Conservation (phyloP, 2,329 filamentous ascomycete genomes). For the Sphaerulina vaccinii region DNA sequence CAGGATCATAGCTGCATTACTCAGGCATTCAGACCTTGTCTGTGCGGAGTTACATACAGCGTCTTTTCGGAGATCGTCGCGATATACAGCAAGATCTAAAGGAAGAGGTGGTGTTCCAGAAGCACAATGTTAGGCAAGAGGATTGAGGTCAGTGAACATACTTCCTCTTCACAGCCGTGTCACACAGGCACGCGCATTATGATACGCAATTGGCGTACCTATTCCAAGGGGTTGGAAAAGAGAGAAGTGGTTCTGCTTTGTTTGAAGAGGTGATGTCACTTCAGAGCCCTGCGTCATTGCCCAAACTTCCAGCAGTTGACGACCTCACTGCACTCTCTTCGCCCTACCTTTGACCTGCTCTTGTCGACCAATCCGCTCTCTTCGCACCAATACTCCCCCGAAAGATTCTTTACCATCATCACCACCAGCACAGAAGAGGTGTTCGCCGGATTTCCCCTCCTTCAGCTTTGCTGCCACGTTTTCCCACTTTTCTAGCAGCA, state of each 20-base stretch:
- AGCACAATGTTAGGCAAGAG: slow-evolving; percentile 11
- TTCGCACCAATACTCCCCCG: neutral
- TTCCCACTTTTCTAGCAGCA: neutral
- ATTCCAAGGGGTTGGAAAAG: too few relatives aligned
- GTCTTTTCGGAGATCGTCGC: too few relatives aligned
- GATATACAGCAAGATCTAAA: too few relatives aligned
- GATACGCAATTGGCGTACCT: too few relatives aligned
- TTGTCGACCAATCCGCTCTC: neutral
- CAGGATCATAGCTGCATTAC: neutral
- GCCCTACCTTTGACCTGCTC: neutral
- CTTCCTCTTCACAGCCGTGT: neutral
- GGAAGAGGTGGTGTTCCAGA: too few relatives aligned
- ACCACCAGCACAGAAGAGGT: neutral
- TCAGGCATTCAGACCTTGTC: too few relatives aligned
- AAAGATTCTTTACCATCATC: neutral
- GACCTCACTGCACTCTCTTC: neutral
- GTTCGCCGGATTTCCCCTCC: neutral
- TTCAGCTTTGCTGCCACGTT: neutral
- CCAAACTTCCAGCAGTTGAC: neutral
- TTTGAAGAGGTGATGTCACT: too few relatives aligned
- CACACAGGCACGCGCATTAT: neutral
- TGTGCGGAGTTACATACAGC: too few relatives aligned
- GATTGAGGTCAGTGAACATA: slow-evolving; percentile 14
- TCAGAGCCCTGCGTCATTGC: too few relatives aligned
- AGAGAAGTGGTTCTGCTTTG: too few relatives aligned